Evolutionary conservation across 441 rosid species (phyloP), one percentile per base, ranked within the genome.

Genomic region (Corymbia citriodora): DNA sequence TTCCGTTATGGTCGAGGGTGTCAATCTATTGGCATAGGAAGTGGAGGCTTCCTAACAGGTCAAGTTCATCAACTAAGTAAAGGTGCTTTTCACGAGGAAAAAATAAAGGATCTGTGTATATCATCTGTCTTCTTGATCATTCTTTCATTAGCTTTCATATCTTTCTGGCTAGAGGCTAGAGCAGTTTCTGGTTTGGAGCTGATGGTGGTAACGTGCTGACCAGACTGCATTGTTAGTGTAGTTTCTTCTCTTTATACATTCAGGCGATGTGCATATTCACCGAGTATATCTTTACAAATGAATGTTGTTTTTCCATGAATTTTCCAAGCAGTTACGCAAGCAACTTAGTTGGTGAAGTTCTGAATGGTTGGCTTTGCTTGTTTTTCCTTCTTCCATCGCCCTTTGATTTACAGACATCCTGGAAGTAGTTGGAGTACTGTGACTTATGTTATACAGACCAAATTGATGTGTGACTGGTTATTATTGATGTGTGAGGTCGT

Each of bases 11-110:
- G 99, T 94, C 98, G 3, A 96, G 99, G 90, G 97, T 96, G 40
- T 96, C 99, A 8, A 94, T 98, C 87, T 96, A 95, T 91, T 97
- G 99, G 99, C 99, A 98, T 79, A 95, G 94, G 91, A 97, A 94
- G 92, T 98, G 99, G 99, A 94, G 92, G 91, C 95, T 97, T 86
- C 99, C 98, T 89, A 89, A 83, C 27, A 90, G 89, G 23, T 91
- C 89, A 90, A 95, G 92, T 68, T 7, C 6, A 4, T 45, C 85
- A 45, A 79, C 31, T 0, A 79, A 45, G n/a, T 79, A 79, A 25
- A 23, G 85, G 52, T 79, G 53, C 45, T 45, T 23, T 23, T 23
- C 85, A 79, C 10, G 6, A 45, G 85, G 53, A 7, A 12, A 23
- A 45, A 21, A 18, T 33, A 74, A 79, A 45, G n/a, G 52, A 23